Percentiles rank a stretch among this genome's conserved stretches.
Conservation (phyloP, 306 rosid genomes). For the Mimosa pudica region DNA sequence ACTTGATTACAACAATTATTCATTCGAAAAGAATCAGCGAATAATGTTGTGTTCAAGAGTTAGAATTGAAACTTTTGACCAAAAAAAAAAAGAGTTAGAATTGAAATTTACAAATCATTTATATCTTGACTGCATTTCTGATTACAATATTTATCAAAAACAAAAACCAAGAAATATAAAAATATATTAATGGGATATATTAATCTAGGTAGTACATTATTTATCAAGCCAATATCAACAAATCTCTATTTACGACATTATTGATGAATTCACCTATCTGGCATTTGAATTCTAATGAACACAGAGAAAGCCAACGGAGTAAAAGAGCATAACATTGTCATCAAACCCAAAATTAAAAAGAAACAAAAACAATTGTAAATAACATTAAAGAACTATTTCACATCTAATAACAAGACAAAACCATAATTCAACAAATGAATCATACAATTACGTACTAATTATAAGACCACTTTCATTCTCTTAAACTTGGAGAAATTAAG, state of each 20-base stretch:
- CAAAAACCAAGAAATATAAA: neutral
- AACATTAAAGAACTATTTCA: neutral
- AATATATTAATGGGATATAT: neutral
- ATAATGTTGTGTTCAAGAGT: neutral
- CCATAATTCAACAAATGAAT: neutral
- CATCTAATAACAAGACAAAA: neutral
- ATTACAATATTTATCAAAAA: neutral
- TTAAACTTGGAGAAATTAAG: too few relatives aligned
- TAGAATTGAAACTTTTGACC: slow-evolving; percentile 13
- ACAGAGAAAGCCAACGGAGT: neutral
- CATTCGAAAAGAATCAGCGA: neutral
- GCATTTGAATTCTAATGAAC: too few relatives aligned
- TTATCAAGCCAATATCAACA: neutral
- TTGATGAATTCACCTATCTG: neutral
- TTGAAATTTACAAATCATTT: slow-evolving; percentile 20
- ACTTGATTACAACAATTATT: slow-evolving; percentile 6
- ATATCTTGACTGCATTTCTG: neutral
- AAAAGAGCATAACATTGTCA: neutral
- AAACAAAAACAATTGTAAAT: neutral
- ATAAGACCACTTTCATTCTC: neutral
- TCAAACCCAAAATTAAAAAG: neutral
- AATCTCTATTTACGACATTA: neutral
- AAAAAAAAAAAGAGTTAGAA: neutral
- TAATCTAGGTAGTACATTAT: neutral
- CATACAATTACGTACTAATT: neutral